Base-by-base conservation (phyloP, 306 rosid species). In the Corylus heterophylla region DNA sequence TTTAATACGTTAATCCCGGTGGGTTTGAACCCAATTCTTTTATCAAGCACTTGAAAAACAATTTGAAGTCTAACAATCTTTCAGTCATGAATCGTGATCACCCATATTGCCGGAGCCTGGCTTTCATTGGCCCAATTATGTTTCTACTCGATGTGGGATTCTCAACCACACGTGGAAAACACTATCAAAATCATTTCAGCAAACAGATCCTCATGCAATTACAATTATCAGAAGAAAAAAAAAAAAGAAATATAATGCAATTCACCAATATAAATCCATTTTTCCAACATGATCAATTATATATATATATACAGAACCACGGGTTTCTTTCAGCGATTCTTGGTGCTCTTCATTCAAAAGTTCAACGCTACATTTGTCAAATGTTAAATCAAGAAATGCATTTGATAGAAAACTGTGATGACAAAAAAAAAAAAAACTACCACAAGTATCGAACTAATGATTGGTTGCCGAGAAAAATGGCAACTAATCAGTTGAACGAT, bases 141-240 rank as follows among this genome's bases (percentile, higher is more conserved):
- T 42, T 42, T 42, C 7, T 42, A 5, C 45, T 42, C 52, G 52
- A 49, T 49, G 12, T 49, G 52, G 52, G 52, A 49, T 49, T 12
- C n/a, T 27, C 27, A 6, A 42, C 6, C 45, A 42, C 45, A 42
- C 45, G 8, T 42, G 45, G 6, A 42, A 5, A 42, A 42, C 45
- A 42, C 66, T 59, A 59, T 59, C 66, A 58, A 58, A 58, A 20
- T 22, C 66, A 59, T 25, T 22, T 8, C 72, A 10, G 72, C 72
- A 17, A 42, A 67, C 50, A 27, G 39, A 62, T 18, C 8, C 3
- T 25, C 18, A 29, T 55, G 62, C 68, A 58, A 58, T 58, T 8
- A 39, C 5, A 39, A 39, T 39, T 0, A 25, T 61, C 42, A 12
- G 42, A 25, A 8, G 12, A 42, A 22, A 22, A 22, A 22, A 68